Evolutionary conservation across 345 rosid species (phyloP).

Genomic region (Conringia planisiliqua): DNA sequence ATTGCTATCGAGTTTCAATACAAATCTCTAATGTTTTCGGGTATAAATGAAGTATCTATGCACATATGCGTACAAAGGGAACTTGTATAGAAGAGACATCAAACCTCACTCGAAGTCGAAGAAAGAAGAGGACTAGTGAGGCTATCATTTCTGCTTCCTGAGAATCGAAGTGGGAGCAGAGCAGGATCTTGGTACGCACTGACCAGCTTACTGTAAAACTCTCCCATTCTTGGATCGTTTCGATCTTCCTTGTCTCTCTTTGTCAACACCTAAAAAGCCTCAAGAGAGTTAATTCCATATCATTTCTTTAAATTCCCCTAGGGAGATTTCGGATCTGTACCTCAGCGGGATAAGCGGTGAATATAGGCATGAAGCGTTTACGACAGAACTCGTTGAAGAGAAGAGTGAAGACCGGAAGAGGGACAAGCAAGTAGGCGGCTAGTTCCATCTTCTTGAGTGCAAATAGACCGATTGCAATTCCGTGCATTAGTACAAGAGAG

Average conservation of each 20-base stretch:
- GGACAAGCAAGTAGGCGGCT: slow-evolving; percentile 63
- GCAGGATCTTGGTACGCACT: slow-evolving; percentile 85
- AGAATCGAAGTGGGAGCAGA: slow-evolving; percentile 53
- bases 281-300: not conserved
- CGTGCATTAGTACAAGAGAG: slow-evolving; percentile 88
- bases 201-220: slow-evolving; percentile 52
- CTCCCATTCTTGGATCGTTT: slow-evolving; percentile 50
- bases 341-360: slow-evolving; percentile 80
- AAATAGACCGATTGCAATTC: slow-evolving; percentile 82
- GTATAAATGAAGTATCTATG: slow-evolving; percentile 7
- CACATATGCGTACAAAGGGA: slow-evolving; percentile 12
- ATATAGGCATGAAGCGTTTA: slow-evolving; percentile 86
- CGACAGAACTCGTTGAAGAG: slow-evolving; percentile 96
- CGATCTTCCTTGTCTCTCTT: slow-evolving; percentile 71
- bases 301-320: not conserved
- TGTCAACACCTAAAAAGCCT: slow-evolving; percentile 54
- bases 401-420: slow-evolving; percentile 81
- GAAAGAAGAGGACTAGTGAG: slow-evolving; percentile 69
- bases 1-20: slow-evolving; percentile 1
- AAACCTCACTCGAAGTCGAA: slow-evolving; percentile 44
- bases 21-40: slow-evolving; percentile 8
- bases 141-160: slow-evolving; percentile 42
- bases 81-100: slow-evolving; percentile 7
- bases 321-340: slow-evolving; percentile 35
- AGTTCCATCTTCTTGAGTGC: slow-evolving; percentile 68